These are phyloP conservation scores for Coleophoma cylindrospora DNA, from an alignment of 2,329 filamentous ascomycete species.

Conservation along the genomic window DNA sequence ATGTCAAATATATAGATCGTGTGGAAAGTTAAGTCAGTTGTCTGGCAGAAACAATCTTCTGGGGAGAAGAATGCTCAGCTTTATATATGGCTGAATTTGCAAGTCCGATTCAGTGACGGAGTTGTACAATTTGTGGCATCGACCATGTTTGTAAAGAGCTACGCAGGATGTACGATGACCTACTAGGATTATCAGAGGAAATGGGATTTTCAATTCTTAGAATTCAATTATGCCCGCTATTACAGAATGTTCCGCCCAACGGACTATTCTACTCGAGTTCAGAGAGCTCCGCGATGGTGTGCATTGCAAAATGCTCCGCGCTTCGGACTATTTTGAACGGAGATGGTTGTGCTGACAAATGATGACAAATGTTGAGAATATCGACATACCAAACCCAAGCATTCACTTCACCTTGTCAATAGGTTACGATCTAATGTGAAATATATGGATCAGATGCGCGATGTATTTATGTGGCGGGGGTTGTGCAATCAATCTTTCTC, in stretches of 20 bases:
- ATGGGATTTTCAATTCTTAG: conserved; percentile 2
- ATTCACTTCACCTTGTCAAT: conserved; percentile 8
- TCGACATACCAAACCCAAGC: conserved; percentile 1
- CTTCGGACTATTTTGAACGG: conserved; percentile 7
- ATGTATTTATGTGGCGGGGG: too few relatives aligned
- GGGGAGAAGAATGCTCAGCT: conserved; percentile 7
- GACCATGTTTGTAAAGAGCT: conserved; percentile 3
- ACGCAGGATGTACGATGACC: background rate
- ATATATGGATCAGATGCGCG: conserved; percentile 3
- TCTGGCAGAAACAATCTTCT: conserved; percentile 3
- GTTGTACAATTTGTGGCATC: conserved; percentile 16
- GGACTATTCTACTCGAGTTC: background rate
- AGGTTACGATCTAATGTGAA: conserved; percentile 15
- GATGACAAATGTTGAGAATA: conserved; percentile 15
- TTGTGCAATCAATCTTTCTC: too few relatives aligned
- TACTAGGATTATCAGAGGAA: conserved; percentile 2
- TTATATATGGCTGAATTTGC: conserved; percentile 14
- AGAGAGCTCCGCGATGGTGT: conserved; percentile 3
- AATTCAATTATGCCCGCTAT: conserved; percentile 8
- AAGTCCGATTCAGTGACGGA: conserved; percentile 9
- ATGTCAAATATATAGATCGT: conserved; percentile 9
- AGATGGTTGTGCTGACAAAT: conserved; percentile 10
- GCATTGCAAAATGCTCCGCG: conserved; percentile 22
- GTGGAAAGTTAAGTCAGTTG: conserved; percentile 3
- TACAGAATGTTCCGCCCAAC: conserved; percentile 23